Evolutionary conservation across 257 asterid species (phyloP).

Genomic region (Ligustrum vulgare): DNA sequence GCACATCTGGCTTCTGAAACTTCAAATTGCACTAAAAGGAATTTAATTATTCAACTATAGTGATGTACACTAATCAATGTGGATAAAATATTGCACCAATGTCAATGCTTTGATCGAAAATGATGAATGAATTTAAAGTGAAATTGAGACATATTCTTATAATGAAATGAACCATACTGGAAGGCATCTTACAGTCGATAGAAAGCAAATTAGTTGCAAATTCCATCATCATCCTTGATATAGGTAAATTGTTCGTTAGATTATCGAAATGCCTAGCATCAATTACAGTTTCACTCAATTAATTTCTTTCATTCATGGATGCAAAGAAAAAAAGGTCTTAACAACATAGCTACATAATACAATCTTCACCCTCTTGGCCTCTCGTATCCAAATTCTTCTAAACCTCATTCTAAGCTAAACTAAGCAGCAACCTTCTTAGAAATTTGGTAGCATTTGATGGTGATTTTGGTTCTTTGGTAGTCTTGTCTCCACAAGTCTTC

Average conservation of each 20-base stretch:
- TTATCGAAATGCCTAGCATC: neutral
- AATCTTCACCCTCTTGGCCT: neutral
- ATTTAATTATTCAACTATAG: conserved; percentile 2
- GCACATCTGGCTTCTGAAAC: no score
- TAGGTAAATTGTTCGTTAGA: neutral
- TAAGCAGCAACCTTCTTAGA: conserved; percentile 5
- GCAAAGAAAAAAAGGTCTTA: no score
- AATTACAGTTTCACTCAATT: no score
- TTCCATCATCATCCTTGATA: no score
- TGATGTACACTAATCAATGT: conserved; percentile 9
- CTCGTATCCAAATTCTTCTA: neutral
- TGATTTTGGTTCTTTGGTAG: neutral
- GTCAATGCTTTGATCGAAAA: conserved; percentile 27
- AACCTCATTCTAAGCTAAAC: neutral
- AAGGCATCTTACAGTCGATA: conserved; percentile 10
- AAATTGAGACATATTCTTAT: conserved; percentile 19
- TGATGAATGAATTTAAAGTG: conserved; percentile 20
- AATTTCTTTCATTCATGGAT: neutral
- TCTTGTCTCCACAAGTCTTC: neutral
- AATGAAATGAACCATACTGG: neutral
- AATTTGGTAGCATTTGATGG: conserved; percentile 1
- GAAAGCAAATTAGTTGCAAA: conserved; percentile 6
- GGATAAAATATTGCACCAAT: conserved; percentile 13
- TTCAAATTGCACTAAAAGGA: conserved; percentile 4
- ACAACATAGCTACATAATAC: neutral